phyloP scores from a whole-genome alignment of 108 stramenopile species.

The Conticribra guillardii region DNA sequence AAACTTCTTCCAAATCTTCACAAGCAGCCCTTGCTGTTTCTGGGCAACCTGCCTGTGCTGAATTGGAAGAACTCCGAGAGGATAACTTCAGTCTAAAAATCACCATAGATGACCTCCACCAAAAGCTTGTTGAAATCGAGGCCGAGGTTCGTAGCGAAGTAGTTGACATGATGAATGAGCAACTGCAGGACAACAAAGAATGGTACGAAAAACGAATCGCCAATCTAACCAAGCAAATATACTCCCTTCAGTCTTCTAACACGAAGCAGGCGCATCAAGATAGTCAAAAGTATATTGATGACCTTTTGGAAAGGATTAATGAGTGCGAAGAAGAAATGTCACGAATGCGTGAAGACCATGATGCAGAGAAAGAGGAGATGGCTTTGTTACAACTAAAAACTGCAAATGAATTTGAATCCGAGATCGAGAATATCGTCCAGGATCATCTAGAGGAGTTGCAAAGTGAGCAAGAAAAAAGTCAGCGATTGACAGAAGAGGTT shows the following conservation, averaged over 20 bases:
- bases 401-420: constrained; percentile 25
- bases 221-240: constrained; percentile 51
- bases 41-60: constrained; percentile 17
- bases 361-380: constrained; percentile 44
- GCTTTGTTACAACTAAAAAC: constrained; percentile 28
- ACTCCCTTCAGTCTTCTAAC: constrained; percentile 34
- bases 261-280: constrained; percentile 50
- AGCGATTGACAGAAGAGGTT: constrained; percentile 23
- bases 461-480: constrained; percentile 21
- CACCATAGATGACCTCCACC: constrained; percentile 38
- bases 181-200: constrained; percentile 59
- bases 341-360: constrained; percentile 73
- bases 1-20: neutral
- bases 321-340: constrained; percentile 89
- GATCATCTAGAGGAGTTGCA: constrained; percentile 27
- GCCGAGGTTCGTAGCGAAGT: constrained; percentile 76
- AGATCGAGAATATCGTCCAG: constrained; percentile 23
- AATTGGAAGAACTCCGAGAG: constrained; percentile 46
- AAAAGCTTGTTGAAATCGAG: constrained; percentile 64
- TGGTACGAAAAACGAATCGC: constrained; percentile 65
- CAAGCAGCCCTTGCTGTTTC: neutral
- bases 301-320: constrained; percentile 74
- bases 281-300: constrained; percentile 59
- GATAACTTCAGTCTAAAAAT: constrained; percentile 45
- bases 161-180: constrained; percentile 73